A percentile compares a stretch with the other conserved stretches of the same genome.
Evolutionary conservation across 2,329 filamentous ascomycete genomes (phyloP).

Genomic region (Cytospora piceicola): DNA sequence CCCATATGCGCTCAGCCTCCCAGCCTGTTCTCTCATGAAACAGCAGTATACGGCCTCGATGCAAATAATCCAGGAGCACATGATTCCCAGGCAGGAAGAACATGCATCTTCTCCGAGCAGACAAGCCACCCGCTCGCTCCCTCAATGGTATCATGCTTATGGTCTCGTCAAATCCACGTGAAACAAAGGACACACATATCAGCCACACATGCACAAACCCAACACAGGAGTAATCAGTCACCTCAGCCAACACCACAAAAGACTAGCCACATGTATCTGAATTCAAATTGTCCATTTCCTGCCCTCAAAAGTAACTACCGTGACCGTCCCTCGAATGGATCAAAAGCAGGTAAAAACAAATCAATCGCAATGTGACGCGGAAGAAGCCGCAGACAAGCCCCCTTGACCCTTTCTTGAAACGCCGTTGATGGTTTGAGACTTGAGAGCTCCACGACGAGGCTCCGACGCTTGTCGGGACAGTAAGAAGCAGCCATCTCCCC

Average conservation of each 20-base stretch:
- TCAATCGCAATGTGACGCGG: neutral
- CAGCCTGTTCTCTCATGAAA: neutral
- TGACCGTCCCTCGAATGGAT: neutral
- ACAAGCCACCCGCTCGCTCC: neutral
- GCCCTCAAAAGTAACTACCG: conserved; percentile 13
- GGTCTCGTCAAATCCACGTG: neutral
- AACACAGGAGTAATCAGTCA: neutral
- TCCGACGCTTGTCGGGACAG: neutral
- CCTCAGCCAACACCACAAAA: neutral
- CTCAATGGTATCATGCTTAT: neutral
- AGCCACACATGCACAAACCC: neutral
- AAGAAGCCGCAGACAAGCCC: neutral
- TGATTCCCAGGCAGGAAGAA: neutral
- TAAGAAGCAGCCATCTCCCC: neutral
- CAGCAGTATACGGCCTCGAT: neutral
- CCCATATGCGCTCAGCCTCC: neutral
- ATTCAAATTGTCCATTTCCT: conserved; percentile 11
- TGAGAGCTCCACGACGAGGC: neutral
- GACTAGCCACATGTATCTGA: conserved; percentile 13
- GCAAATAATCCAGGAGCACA: neutral
- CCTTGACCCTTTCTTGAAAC: neutral
- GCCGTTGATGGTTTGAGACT: neutral
- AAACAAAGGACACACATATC: neutral
- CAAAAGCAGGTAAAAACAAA: neutral
- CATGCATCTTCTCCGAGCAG: neutral